Evolutionary conservation across 441 rosid species (phyloP), one percentile per base, ranked within the genome.

Genomic region (Gossypium trilobum): DNA sequence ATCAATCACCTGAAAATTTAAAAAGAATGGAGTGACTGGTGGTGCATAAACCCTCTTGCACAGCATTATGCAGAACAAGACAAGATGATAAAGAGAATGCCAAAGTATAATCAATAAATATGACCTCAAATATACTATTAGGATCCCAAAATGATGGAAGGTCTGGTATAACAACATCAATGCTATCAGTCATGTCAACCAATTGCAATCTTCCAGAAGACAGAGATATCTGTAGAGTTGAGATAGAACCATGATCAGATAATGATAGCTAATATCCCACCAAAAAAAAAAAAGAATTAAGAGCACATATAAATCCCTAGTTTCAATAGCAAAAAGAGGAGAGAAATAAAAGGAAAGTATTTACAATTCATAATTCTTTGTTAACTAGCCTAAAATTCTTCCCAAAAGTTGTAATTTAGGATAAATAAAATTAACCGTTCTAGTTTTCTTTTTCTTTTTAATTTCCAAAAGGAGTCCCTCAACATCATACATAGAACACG

Each of bases 171-270:
- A 91, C 74, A 71, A 82, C 89, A 85, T 92, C 88, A 63, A 92
- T 82, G 79, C 89, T 79, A 78, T 91, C 88, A 54, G 86, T 91
- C 62, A 74, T 72, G 83, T 95, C 97, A 84, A 83, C 86, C 72
- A 95, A 76, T 80, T 91, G 96, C 75, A 92, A 78, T 79, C 86
- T 88, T 86, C 96, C 97, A 60, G 90, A 81, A 70, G 85, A 80
- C 56, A 86, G 77, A 75, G 87, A 88, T 71, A 87, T 77, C 99
- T 88, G 81, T 19, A 79, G 10, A 73, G 55, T 77, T 70, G 77
- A 72, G 55, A 74, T 20, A 75, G 65, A 59, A 77, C 73, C 63
- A 73, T 31, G 11, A 66, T 85, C 51, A 76, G 73, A 65, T 60
- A 39, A 57, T 22, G 70, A 48, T 52, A 74, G 69, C 36, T 69